Conservation (phyloP, 306 rosid species). For the Malus asiatica region DNA sequence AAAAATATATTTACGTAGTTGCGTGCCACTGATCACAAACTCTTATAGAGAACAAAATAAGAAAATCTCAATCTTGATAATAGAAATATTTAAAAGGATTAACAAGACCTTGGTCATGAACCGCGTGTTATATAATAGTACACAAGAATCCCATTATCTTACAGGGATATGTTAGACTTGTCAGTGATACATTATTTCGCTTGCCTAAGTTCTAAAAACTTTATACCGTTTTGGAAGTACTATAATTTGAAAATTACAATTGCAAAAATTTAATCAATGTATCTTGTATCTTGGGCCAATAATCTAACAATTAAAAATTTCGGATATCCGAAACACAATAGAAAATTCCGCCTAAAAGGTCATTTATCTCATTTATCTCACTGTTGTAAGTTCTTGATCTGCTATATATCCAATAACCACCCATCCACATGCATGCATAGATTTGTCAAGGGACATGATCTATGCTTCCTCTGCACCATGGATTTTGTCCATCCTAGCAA, state of each 20-base stretch:
- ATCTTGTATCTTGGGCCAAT: too few relatives aligned
- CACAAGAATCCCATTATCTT: neutral
- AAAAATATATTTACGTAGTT: too few relatives aligned
- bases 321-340: too few relatives aligned
- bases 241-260: too few relatives aligned
- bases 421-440: constrained; percentile 28
- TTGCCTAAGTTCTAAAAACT: too few relatives aligned
- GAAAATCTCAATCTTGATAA: neutral
- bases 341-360: too few relatives aligned
- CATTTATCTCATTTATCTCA: too few relatives aligned
- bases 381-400: neutral
- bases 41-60: neutral
- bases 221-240: too few relatives aligned
- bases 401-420: constrained; percentile 17
- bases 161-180: neutral
- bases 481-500: constrained; percentile 56
- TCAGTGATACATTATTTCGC: constrained; percentile 9
- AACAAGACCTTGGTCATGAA: neutral
- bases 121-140: neutral
- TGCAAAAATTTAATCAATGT: too few relatives aligned
- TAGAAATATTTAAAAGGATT: neutral
- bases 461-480: constrained; percentile 27
- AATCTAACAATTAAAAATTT: too few relatives aligned
- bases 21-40: neutral
- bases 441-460: constrained; percentile 28